These are phyloP conservation scores for Claviceps digitariae DNA, from an alignment of 2,329 filamentous ascomycete genomes.

Conservation along the genomic window DNA sequence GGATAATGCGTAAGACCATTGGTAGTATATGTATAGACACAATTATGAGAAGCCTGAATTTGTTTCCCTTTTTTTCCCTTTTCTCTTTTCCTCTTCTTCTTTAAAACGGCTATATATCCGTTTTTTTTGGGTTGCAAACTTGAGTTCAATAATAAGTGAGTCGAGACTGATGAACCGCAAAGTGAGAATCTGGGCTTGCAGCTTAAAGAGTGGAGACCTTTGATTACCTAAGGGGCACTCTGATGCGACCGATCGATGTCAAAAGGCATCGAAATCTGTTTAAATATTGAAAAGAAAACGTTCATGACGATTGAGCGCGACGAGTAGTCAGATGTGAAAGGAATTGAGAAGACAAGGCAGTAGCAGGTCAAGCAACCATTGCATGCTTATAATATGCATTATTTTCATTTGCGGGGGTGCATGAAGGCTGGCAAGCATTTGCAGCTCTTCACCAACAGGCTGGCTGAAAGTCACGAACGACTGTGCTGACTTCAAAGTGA, in stretches of 20 bases:
- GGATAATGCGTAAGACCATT: neutral
- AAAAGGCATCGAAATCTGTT: no score
- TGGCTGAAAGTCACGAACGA: no score
- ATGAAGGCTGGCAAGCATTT: neutral
- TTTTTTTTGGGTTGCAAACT: neutral
- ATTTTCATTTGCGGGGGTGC: neutral
- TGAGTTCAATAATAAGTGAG: neutral
- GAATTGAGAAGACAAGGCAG: no score
- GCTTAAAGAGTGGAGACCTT: neutral
- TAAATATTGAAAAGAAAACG: no score
- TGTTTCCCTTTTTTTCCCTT: no score
- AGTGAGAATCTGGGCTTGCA: neutral
- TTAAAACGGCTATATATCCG: neutral
- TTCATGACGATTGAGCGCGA: neutral
- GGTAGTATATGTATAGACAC: neutral
- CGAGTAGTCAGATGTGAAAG: neutral
- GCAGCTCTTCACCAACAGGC: neutral
- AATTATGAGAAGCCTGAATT: neutral
- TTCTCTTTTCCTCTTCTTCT: no score
- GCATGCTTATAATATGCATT: neutral
- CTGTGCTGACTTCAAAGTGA: no score
- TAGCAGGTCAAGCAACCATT: neutral
- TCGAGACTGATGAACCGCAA: neutral
- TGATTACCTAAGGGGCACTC: neutral
- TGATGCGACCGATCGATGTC: no score